Conservation (phyloP, 2,329 filamentous ascomycete genomes). For the Fusarium poae region DNA sequence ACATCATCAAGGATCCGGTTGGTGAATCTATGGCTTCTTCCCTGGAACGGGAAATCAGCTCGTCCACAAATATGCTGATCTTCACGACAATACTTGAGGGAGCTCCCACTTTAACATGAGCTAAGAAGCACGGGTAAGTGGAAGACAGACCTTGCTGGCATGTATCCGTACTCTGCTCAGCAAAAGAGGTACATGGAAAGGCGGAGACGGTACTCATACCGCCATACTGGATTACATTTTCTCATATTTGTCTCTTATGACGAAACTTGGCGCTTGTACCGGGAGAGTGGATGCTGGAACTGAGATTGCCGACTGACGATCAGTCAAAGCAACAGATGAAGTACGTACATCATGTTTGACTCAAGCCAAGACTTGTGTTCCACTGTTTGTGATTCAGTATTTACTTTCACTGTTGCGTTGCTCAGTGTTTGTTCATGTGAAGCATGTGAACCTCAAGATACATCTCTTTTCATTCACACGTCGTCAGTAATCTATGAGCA, state of each 20-base stretch:
- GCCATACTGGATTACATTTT: no score
- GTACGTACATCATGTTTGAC: background rate
- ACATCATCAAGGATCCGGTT: slow-evolving; percentile 1
- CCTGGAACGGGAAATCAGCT: slow-evolving; percentile 19
- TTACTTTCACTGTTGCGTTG: background rate
- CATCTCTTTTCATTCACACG: no score
- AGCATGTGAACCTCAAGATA: no score
- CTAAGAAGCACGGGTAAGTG: background rate
- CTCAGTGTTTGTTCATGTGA: background rate
- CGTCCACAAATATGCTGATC: slow-evolving; percentile 17
- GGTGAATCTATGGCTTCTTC: background rate
- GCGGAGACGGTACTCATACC: background rate
- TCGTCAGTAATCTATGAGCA: no score
- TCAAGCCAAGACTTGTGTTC: background rate
- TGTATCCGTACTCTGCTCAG: background rate
- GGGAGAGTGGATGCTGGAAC: background rate
- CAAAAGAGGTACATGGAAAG: background rate
- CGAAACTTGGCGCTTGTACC: background rate
- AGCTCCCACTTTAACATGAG: background rate
- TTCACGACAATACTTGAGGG: background rate
- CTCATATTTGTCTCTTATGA: background rate
- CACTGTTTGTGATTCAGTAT: background rate
- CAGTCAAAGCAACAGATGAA: background rate
- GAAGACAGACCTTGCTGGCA: background rate
- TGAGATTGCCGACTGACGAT: slow-evolving; percentile 10